phyloP scores from a whole-genome alignment of 345 rosid species.

The Conringia planisiliqua region DNA sequence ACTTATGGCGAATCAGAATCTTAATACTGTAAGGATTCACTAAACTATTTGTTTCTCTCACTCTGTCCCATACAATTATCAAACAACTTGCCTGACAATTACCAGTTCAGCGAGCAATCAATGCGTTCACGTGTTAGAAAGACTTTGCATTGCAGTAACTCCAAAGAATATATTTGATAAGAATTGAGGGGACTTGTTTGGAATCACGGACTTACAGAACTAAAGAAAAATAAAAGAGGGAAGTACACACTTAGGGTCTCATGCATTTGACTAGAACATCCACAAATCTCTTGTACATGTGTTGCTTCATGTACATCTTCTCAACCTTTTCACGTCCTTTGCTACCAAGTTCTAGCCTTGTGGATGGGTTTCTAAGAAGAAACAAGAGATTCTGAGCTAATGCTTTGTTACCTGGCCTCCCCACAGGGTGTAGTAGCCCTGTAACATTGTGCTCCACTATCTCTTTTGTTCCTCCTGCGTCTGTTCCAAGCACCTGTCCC shows the following conservation, averaged over 20 bases:
- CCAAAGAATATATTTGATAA: constrained; percentile 13
- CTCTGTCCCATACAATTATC: constrained; percentile 18
- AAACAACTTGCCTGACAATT: neutral
- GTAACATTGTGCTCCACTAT: constrained; percentile 79
- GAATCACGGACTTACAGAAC: constrained; percentile 5
- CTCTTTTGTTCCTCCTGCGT: constrained; percentile 91
- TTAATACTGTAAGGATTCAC: neutral
- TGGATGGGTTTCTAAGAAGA: constrained; percentile 57
- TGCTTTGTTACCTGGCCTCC: constrained; percentile 52
- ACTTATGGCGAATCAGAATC: neutral
- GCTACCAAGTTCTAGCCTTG: constrained; percentile 63
- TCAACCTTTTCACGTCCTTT: constrained; percentile 69
- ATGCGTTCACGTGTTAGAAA: constrained; percentile 17
- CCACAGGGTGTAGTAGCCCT: constrained; percentile 83
- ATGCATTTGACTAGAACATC: constrained; percentile 75
- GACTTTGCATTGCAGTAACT: neutral
- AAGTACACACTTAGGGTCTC: constrained; percentile 42
- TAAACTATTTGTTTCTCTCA: constrained; percentile 5
- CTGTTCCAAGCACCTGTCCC: constrained; percentile 63
- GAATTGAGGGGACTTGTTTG: constrained; percentile 9
- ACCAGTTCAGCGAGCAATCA: neutral
- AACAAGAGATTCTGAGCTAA: constrained; percentile 59
- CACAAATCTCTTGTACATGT: constrained; percentile 85
- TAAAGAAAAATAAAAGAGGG: neutral
- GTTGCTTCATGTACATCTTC: constrained; percentile 73